Conservation (phyloP, 2,329 filamentous ascomycete genomes). For the Sclerotinia sclerotiorum region DNA sequence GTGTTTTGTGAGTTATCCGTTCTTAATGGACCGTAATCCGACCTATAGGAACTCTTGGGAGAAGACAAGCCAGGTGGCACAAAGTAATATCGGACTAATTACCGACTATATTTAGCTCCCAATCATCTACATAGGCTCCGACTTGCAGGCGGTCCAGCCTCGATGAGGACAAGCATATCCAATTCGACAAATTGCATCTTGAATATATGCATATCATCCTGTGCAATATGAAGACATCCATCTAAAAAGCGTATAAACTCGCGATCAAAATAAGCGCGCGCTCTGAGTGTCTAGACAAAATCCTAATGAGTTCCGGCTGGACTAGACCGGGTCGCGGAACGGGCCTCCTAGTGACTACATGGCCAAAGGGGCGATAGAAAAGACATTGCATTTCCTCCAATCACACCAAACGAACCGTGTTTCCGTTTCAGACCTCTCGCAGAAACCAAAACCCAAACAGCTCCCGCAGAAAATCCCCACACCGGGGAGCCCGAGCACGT, state of each 20-base stretch:
- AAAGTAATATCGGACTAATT: not conserved
- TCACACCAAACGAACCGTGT: not conserved
- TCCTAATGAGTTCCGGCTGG: not conserved
- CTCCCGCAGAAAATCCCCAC: not conserved
- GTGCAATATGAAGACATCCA: no score
- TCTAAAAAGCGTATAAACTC: no score
- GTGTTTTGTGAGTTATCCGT: not conserved
- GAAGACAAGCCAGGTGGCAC: not conserved
- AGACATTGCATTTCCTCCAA: not conserved
- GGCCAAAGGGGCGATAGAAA: not conserved
- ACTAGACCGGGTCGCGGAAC: not conserved
- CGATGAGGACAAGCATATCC: no score
- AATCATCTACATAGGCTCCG: no score
- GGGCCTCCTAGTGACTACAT: not conserved
- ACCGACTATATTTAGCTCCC: no score
- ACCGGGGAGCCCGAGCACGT: conserved; percentile 7
- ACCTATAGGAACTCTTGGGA: not conserved
- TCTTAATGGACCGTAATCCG: not conserved
- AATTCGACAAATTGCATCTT: no score
- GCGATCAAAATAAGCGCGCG: no score
- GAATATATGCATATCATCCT: no score
- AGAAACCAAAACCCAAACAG: not conserved
- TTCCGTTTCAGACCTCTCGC: not conserved
- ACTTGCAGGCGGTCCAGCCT: no score
- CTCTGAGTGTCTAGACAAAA: not conserved